Evolutionary conservation across 345 rosid genomes (phyloP).

Genomic region (Rhodamnia argentea): DNA sequence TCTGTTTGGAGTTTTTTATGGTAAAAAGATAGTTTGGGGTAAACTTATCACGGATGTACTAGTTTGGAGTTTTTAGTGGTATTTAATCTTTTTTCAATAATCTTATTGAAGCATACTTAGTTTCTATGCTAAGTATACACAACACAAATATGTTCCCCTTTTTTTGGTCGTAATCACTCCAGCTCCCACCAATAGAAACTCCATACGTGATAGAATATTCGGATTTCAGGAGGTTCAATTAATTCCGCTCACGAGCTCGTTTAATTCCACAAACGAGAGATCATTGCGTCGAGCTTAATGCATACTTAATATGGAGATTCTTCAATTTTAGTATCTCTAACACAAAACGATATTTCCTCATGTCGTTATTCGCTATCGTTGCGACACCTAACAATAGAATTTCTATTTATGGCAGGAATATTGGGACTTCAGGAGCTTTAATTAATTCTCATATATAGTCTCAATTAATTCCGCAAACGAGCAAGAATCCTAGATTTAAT

Average conservation of each 20-base stretch:
- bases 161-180: neutral
- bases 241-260: neutral
- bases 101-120: no score
- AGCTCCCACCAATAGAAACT: neutral
- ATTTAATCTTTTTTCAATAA: no score
- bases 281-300: neutral
- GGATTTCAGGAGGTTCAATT: neutral
- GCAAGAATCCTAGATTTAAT: neutral
- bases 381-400: neutral
- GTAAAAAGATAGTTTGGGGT: no score
- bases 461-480: neutral
- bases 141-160: no score
- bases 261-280: neutral
- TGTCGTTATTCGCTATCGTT: neutral
- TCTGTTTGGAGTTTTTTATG: no score
- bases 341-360: neutral
- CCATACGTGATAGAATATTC: neutral
- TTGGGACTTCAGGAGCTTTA: fast-evolving
- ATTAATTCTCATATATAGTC: neutral
- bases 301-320: neutral
- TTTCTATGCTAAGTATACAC: no score
- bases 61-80: no score
- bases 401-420: neutral
- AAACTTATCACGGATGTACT: no score
- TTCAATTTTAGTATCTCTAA: neutral